Evolutionary conservation across 2,329 filamentous ascomycete genomes (phyloP), one percentile per base, ranked within the genome.

Genomic region (Diaporthe ilicicola): DNA sequence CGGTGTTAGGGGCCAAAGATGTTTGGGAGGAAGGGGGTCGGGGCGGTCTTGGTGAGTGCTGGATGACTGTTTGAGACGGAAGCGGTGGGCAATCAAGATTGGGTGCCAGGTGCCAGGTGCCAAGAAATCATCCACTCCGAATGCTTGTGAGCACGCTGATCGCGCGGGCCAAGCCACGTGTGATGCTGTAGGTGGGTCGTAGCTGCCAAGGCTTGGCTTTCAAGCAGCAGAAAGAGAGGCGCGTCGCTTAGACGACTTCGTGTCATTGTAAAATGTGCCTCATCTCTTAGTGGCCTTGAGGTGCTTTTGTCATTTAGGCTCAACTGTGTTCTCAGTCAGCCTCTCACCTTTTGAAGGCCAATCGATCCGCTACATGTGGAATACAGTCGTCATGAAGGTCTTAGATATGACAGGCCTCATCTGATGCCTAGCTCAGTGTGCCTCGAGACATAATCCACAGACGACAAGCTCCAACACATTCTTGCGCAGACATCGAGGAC

Each of bases 141-240:
- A 61, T 46, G 55, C 55, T 61, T 32, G 55, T 46, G 39, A 13
- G 5, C 42, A 34, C 32, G 56, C 56, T 6, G 19, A 62, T 46
- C 27, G 42, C 56, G 27, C 37, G 6, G 46, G 22, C 39, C 56
- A 32, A 17, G 34, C 22, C 56, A 62, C 39, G 56, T 62, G 56
- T 17, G 27, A 9, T n/a, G n/a, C n/a, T n/a, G n/a, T 22, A 13
- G 39, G 39, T 12, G 54, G 24, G 15, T 62, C 56, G 39, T 46
- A 19, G 56, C 39, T 19, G 56, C 56, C 56, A 46, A 62, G 56
- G 56, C 39, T 62, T 62, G 24, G 56, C 17, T 24, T 46, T 46
- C 19, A 19, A 19, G 24, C 56, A 19, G 39, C 56, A 34, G 44
- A 4, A 9, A 32, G 32, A 46, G n/a, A 62, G 39, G 56, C 39